Conservation (phyloP, 1,284 basidiomycete genomes). For the Chalciporus sp. region DNA sequence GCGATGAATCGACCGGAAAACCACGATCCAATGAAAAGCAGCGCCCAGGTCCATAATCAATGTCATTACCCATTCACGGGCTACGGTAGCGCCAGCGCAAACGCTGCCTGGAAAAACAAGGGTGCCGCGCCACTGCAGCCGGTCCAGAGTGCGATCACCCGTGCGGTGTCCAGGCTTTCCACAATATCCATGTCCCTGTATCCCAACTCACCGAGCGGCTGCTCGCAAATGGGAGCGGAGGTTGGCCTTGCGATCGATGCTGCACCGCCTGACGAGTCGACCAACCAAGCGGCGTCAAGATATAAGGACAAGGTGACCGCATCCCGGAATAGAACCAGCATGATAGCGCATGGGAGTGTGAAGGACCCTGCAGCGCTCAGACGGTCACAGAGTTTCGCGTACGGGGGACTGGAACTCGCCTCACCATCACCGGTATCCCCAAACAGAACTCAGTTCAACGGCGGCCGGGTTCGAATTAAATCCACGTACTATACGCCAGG, state of each 20-base stretch:
- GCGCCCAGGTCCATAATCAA: conserved; percentile 17
- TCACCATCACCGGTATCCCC: conserved; percentile 41
- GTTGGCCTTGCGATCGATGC: conserved; percentile 49
- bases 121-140: conserved; percentile 36
- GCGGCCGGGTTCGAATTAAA: conserved; percentile 64
- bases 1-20: conserved; percentile 4
- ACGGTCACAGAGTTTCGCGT: conserved; percentile 48
- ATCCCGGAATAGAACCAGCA: conserved; percentile 37
- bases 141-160: conserved; percentile 38
- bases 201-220: conserved; percentile 44
- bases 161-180: conserved; percentile 49
- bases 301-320: conserved; percentile 38
- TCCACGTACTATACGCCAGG: conserved; percentile 65
- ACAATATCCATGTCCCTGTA: conserved; percentile 56
- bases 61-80: conserved; percentile 29
- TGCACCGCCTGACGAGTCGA: conserved; percentile 47
- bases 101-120: conserved; percentile 24
- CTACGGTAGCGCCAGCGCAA: conserved; percentile 13
- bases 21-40: conserved; percentile 1
- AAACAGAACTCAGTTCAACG: conserved; percentile 31
- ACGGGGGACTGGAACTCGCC: conserved; percentile 54
- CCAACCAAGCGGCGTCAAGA: conserved; percentile 32
- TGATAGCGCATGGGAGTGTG: conserved; percentile 22
- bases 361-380: conserved; percentile 29
- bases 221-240: conserved; percentile 30